phyloP scores from a whole-genome alignment of 2,329 filamentous ascomycete genomes.

The Colletotrichum sp. region DNA sequence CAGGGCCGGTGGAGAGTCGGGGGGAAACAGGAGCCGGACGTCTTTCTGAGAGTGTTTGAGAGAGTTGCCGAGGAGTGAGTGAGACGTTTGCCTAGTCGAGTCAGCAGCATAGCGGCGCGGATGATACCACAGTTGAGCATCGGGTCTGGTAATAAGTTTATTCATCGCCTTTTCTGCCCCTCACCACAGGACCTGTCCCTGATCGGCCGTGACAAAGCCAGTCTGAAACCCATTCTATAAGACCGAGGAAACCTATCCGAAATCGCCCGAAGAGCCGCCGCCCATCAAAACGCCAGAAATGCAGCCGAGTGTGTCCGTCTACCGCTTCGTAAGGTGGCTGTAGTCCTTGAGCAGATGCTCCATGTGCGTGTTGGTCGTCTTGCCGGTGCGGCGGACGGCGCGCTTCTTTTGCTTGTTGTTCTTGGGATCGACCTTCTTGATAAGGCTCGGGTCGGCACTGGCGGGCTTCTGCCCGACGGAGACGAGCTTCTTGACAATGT shows the following conservation, averaged over 20 bases:
- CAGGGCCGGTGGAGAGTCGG: slow-evolving; percentile 72
- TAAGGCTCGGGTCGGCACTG: slow-evolving; percentile 72
- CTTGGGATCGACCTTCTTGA: slow-evolving; percentile 61
- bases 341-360: slow-evolving; percentile 79
- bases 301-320: slow-evolving; percentile 13
- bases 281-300: slow-evolving; percentile 6
- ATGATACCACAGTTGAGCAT: neutral
- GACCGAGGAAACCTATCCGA: neutral
- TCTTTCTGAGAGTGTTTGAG: slow-evolving; percentile 72
- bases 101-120: neutral
- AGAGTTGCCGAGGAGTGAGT: slow-evolving; percentile 41
- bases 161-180: neutral
- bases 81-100: neutral
- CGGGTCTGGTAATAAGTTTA: neutral
- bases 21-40: slow-evolving; percentile 71
- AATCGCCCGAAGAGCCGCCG: neutral
- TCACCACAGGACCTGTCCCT: neutral
- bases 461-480: slow-evolving; percentile 83
- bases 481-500: slow-evolving; percentile 78
- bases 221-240: neutral
- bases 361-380: slow-evolving; percentile 91
- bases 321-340: slow-evolving; percentile 48
- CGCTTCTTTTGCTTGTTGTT: slow-evolving; percentile 78
- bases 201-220: neutral
- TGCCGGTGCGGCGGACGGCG: slow-evolving; percentile 69